These are phyloP conservation scores for Onygenales sp. DNA, from an alignment of 2,329 filamentous ascomycete genomes.

Conservation along the genomic window DNA sequence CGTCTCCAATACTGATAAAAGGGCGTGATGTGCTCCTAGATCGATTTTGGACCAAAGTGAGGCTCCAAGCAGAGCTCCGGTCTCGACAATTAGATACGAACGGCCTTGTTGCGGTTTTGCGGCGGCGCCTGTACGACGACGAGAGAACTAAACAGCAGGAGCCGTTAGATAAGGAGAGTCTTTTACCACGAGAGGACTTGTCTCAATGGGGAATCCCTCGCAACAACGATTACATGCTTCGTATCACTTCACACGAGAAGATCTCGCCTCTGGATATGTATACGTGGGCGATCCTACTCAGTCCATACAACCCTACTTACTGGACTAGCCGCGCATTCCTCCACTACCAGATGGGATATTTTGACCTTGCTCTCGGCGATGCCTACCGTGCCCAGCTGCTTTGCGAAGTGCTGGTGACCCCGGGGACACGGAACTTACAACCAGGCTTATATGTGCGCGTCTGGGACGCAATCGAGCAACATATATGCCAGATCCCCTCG, in stretches of 20 bases:
- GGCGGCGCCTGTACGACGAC: constrained; percentile 14
- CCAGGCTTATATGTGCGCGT: constrained; percentile 21
- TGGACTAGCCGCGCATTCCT: constrained; percentile 28
- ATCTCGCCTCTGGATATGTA: constrained; percentile 26
- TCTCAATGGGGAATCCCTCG: constrained; percentile 18
- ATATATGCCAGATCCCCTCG: constrained; percentile 15
- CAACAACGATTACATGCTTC: constrained; percentile 10
- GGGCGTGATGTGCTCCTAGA: constrained; percentile 10
- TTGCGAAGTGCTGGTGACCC: constrained; percentile 21
- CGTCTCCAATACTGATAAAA: constrained; percentile 4
- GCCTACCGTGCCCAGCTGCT: constrained; percentile 26
- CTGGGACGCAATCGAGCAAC: constrained; percentile 25
- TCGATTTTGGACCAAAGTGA: constrained; percentile 12
- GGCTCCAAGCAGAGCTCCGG: constrained; percentile 3
- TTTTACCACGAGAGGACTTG: constrained; percentile 18
- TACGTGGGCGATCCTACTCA: constrained; percentile 24
- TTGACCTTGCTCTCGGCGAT: constrained; percentile 29
- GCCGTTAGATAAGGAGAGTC: constrained; percentile 7
- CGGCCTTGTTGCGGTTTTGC: constrained; percentile 10
- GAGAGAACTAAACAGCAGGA: constrained; percentile 10
- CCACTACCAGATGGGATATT: constrained; percentile 23
- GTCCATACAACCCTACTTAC: constrained; percentile 29
- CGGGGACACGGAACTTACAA: constrained; percentile 13
- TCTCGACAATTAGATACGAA: neutral
- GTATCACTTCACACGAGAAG: constrained; percentile 8